Conservation (phyloP, 140 eudicot genomes). For the Oenanthe javanica region DNA sequence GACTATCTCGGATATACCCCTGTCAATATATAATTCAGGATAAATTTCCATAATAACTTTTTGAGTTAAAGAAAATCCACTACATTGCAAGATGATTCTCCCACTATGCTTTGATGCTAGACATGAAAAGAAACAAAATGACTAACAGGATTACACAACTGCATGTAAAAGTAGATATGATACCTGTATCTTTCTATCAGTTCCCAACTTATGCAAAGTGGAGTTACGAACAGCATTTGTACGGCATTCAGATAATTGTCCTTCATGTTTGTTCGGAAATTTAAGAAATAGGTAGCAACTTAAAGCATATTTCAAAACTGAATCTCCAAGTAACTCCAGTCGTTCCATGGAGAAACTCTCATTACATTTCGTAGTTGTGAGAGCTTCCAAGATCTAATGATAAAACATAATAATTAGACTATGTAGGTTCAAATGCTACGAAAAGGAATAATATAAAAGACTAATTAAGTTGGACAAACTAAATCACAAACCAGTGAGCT, state of each 20-base stretch:
- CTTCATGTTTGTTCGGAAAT: slow-evolving; percentile 63
- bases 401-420: slow-evolving; percentile 13
- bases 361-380: slow-evolving; percentile 70
- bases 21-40: slow-evolving; percentile 3
- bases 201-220: slow-evolving; percentile 63
- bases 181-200: slow-evolving; percentile 55
- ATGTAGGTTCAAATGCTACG: not conserved
- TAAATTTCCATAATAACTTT: not conserved
- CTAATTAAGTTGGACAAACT: not conserved
- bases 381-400: slow-evolving; percentile 76
- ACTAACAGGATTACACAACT: not conserved
- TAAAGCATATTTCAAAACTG: slow-evolving; percentile 72
- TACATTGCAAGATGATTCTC: not conserved
- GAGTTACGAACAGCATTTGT: slow-evolving; percentile 56
- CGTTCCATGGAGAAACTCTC: slow-evolving; percentile 95
- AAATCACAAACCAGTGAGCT: slow-evolving; percentile 61
- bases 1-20: slow-evolving; percentile 68
- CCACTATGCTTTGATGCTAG: not conserved
- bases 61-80: not conserved
- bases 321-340: slow-evolving; percentile 94
- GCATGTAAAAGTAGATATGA: not conserved
- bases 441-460: not conserved
- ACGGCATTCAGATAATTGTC: slow-evolving; percentile 52
- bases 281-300: slow-evolving; percentile 74
- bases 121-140: not conserved